These are phyloP conservation scores for Sclerospora graminicola DNA, from an alignment of 352 stramenopile genomes.

Conservation along the genomic window DNA sequence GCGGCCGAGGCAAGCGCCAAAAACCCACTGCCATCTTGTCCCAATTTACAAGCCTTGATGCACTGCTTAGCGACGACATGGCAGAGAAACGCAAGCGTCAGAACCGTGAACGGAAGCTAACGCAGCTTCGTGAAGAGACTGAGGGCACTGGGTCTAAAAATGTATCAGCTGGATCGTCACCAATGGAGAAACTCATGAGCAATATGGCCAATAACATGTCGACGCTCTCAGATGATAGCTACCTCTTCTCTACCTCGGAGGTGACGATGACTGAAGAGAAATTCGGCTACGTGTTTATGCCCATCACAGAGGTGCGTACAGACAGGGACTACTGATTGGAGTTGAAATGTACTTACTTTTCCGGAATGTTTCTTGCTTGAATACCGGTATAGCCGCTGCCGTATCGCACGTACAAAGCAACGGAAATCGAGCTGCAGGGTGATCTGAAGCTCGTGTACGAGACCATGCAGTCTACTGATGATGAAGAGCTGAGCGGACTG, in stretches of 20 bases:
- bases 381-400: constrained; percentile 29
- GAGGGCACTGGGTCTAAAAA: constrained; percentile 12
- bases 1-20: constrained; percentile 23
- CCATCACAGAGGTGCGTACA: constrained; percentile 38
- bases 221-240: constrained; percentile 48
- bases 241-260: constrained; percentile 40
- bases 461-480: constrained; percentile 42
- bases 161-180: constrained; percentile 13
- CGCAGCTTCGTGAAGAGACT: constrained; percentile 44
- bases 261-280: constrained; percentile 40
- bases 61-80: constrained; percentile 51
- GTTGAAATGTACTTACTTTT: background rate
- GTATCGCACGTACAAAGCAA: constrained; percentile 50
- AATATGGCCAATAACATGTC: constrained; percentile 66
- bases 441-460: constrained; percentile 52
- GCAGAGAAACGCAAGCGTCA: constrained; percentile 51
- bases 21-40: constrained; percentile 29
- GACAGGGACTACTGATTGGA: background rate
- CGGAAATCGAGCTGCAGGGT: constrained; percentile 34
- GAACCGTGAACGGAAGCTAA: constrained; percentile 39
- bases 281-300: constrained; percentile 77
- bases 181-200: constrained; percentile 49
- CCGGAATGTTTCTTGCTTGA: background rate
- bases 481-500: constrained; percentile 39
- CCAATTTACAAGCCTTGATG: constrained; percentile 70